Percentiles rank a stretch among this genome's conserved stretches.
Conservation (phyloP, 768 basidiomycete species). For the Trametes cingulata region DNA sequence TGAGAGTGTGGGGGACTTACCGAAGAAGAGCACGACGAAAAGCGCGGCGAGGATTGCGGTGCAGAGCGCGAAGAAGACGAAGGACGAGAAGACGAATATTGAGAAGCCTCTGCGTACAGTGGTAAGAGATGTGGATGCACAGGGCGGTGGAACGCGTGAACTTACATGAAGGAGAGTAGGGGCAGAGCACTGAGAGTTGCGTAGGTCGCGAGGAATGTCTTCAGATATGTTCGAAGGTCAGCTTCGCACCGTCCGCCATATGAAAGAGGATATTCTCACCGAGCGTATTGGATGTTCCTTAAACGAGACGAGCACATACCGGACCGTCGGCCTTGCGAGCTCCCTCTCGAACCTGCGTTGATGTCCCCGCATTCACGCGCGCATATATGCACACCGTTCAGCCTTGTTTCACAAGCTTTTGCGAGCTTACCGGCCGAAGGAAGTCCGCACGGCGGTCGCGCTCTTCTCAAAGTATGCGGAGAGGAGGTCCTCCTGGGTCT, state of each 20-base stretch:
- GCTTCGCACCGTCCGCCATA: background rate
- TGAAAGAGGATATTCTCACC: constrained; percentile 4
- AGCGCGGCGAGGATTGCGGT: constrained; percentile 13
- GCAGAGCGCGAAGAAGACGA: constrained; percentile 21
- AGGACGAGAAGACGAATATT: constrained; percentile 23
- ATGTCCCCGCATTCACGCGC: background rate
- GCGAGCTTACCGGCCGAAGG: constrained; percentile 19
- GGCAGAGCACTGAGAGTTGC: constrained; percentile 24
- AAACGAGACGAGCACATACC: constrained; percentile 12
- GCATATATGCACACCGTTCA: background rate
- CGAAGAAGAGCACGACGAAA: constrained; percentile 17
- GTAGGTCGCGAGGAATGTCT: constrained; percentile 24
- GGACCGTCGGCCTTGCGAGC: constrained; percentile 14
- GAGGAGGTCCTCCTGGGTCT: constrained; percentile 13
- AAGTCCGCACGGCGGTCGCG: constrained; percentile 15
- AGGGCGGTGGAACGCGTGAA: background rate
- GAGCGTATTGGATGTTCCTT: constrained; percentile 20
- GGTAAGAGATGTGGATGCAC: too few species aligned
- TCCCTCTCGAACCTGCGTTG: constrained; percentile 20
- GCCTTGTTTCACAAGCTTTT: too few species aligned
- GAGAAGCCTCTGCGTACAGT: constrained; percentile 21
- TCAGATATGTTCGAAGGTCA: background rate
- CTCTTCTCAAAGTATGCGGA: constrained; percentile 25
- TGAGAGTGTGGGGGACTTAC: constrained; percentile 10
- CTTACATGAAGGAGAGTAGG: constrained; percentile 25